phyloP scores from a whole-genome alignment of 2,329 filamentous ascomycete species.

The Sclerotinia sclerotiorum region DNA sequence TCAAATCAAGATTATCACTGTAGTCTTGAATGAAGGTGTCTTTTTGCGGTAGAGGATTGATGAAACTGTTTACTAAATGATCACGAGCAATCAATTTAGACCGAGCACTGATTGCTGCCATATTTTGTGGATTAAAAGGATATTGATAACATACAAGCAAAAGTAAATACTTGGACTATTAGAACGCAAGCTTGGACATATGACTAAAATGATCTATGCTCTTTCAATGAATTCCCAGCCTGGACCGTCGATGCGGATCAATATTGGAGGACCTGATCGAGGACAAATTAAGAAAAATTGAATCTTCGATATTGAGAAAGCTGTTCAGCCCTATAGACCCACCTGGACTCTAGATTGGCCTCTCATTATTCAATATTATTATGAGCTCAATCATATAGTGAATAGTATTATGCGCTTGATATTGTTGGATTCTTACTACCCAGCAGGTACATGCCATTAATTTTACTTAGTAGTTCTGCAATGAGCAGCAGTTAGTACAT shows the following conservation, averaged over 20 bases:
- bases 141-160: not conserved
- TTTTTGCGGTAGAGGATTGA: too few species aligned
- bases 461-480: not conserved
- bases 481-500: not conserved
- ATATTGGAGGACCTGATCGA: not conserved
- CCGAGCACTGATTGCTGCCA: not conserved
- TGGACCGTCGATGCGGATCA: not conserved
- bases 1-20: too few species aligned
- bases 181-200: not conserved
- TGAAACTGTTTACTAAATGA: not conserved
- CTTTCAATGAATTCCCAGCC: not conserved
- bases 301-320: not conserved
- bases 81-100: not conserved
- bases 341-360: not conserved
- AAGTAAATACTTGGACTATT: not conserved
- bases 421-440: not conserved
- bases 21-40: too few species aligned
- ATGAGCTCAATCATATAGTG: not conserved
- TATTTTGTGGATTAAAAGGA: not conserved
- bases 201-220: slow-evolving; percentile 2
- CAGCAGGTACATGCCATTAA: not conserved
- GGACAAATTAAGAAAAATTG: not conserved
- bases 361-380: slow-evolving; percentile 10
- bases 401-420: not conserved
- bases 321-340: slow-evolving; percentile 11